Base-by-base conservation (phyloP, 306 rosid species). In the Arachis stenosperma region DNA sequence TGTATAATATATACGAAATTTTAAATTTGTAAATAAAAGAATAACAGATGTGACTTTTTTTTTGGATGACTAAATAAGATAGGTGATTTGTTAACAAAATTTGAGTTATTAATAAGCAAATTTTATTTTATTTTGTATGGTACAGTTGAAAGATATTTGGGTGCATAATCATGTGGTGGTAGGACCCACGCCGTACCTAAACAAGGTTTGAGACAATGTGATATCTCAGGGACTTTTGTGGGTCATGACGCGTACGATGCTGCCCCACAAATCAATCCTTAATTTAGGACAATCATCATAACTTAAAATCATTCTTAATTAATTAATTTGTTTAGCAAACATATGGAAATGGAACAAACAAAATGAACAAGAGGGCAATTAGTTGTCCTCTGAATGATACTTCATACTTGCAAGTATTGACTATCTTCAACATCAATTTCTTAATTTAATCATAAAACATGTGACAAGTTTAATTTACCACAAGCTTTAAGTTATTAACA, bases 201-300 rank as follows among this genome's bases (percentile, higher is more conserved):
- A 6, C 62, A 27, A 6, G 52, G 78, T 33, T 65, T 41, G 43
- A 27, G 78, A 82, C 79, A 63, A 53, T 84, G 59, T 52, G 79
- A 82, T 62, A 67, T 59, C 69, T 42, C 42, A 51, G 66, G 80
- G 65, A 77, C 76, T 66, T 57, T 39, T 79, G 78, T 70, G 83
- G 86, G 83, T 58, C 84, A 73, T 55, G 15, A 67, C 61, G 62
- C 56, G 71, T 48, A 39, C 8, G 8, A 9, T 51, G 12, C n/a
- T 64, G 29, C 65, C 79, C 86, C 71, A 53, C 78, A 74, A 76
- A 81, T 81, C 78, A 76, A n/a, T 78, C 67, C 76, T 33, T 46
- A 68, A 65, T 80, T 72, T 71, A n/a, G 72, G 72, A 77, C 40
- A 70, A 62, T 67, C 22, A 67, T 79, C 61, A 60, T 60, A 11